These are phyloP conservation scores for Meira nashicola DNA, from an alignment of 1,284 basidiomycete genomes.

Conservation along the genomic window DNA sequence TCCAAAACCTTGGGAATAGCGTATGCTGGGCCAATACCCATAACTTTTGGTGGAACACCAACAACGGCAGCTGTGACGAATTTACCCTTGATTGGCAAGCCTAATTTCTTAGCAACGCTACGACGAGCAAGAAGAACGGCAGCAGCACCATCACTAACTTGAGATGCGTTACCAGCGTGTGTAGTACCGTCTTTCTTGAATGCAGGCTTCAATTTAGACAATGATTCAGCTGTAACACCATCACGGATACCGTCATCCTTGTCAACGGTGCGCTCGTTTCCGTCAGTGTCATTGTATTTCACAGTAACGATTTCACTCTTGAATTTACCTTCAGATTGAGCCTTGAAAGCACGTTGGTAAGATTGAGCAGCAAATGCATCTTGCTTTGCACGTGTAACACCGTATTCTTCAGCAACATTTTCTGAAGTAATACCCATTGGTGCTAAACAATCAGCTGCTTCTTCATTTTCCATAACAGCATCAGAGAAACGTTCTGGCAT, in stretches of 20 bases:
- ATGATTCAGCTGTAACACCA: slow-evolving; percentile 80
- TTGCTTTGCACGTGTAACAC: slow-evolving; percentile 69
- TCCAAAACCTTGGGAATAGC: slow-evolving; percentile 58
- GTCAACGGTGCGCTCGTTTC: slow-evolving; percentile 72
- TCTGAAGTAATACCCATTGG: slow-evolving; percentile 98
- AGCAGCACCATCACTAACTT: slow-evolving; percentile 95
- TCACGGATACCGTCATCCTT: slow-evolving; percentile 78
- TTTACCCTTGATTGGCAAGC: slow-evolving; percentile 87
- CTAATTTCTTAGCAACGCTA: slow-evolving; percentile 78
- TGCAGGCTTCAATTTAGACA: slow-evolving; percentile 87
- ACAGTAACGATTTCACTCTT: slow-evolving; percentile 83
- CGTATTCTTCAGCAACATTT: slow-evolving; percentile 79
- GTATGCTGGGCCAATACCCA: slow-evolving; percentile 52
- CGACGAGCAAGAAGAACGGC: slow-evolving; percentile 85
- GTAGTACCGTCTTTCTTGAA: slow-evolving; percentile 84
- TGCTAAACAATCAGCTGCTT: slow-evolving; percentile 84
- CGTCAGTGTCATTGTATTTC: slow-evolving; percentile 73
- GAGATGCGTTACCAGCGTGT: slow-evolving; percentile 85
- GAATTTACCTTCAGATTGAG: slow-evolving; percentile 85
- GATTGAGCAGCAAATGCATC: slow-evolving; percentile 82
- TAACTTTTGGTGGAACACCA: slow-evolving; percentile 56
- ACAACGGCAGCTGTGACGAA: slow-evolving; percentile 73
- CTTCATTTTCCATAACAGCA: slow-evolving; percentile 68
- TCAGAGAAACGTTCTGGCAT: slow-evolving; percentile 74
- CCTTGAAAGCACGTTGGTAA: slow-evolving; percentile 75